Conservation (phyloP, 2,329 filamentous ascomycete genomes). For the Fusarium neocosmosporiellum region DNA sequence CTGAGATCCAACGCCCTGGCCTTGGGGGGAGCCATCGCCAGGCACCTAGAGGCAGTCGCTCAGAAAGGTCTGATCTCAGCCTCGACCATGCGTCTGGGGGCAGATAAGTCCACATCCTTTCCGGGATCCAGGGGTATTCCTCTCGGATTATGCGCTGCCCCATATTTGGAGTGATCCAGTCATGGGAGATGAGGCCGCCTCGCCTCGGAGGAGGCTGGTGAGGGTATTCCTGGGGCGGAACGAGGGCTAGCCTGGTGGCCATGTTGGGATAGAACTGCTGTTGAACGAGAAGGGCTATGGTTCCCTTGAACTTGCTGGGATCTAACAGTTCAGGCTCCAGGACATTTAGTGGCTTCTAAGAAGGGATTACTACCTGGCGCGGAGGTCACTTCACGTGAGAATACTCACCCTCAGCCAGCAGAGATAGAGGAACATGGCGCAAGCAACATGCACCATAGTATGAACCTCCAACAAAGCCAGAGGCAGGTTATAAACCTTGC, state of each 20-base stretch:
- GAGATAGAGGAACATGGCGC: slow-evolving; percentile 32
- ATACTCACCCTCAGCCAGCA: slow-evolving; percentile 32
- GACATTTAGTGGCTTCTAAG: slow-evolving; percentile 17
- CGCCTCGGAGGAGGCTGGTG: background rate
- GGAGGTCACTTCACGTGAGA: background rate
- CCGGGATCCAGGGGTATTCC: background rate
- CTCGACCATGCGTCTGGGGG: background rate
- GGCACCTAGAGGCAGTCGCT: background rate
- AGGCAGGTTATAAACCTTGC: slow-evolving; percentile 47
- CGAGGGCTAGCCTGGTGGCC: background rate
- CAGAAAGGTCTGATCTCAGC: background rate
- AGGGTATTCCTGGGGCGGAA: background rate
- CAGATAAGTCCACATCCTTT: background rate
- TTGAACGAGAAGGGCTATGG: slow-evolving; percentile 14
- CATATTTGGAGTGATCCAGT: background rate
- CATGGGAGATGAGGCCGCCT: background rate
- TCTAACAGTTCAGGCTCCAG: background rate
- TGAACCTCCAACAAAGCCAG: slow-evolving; percentile 52
- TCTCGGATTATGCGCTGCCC: background rate
- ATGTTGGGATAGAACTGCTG: slow-evolving; percentile 12
- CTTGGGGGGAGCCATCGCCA: background rate
- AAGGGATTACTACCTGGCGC: background rate
- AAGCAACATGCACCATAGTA: slow-evolving; percentile 35
- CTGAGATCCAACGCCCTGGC: background rate
- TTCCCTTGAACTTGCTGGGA: background rate